Conservation (phyloP, 805 yeast species). For the Monosporozyma aquatica region DNA sequence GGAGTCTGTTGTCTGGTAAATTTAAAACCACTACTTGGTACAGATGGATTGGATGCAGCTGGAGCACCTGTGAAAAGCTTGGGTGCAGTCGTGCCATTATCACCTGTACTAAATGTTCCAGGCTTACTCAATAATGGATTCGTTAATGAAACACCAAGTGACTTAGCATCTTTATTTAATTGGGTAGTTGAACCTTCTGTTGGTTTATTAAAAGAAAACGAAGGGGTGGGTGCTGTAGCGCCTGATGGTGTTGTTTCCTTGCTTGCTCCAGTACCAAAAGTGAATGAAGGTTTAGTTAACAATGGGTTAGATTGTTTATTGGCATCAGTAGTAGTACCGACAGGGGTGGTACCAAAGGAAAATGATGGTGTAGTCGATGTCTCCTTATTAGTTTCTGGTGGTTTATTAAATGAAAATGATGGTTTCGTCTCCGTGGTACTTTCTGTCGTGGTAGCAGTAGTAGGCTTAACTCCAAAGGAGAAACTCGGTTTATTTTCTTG, state of each 20-base stretch:
- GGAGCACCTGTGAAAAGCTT: conserved; percentile 5
- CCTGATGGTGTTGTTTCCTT: background rate
- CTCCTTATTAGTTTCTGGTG: background rate
- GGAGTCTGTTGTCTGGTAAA: conserved; percentile 3
- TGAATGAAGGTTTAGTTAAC: conserved; percentile 4
- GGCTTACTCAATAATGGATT: conserved; percentile 5
- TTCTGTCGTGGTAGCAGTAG: background rate
- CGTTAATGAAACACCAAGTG: conserved; percentile 5
- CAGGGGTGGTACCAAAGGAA: conserved; percentile 6
- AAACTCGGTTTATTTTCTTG: background rate
- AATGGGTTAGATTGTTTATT: conserved; percentile 4
- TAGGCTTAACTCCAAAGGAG: conserved; percentile 3
- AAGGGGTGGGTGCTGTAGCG: background rate
- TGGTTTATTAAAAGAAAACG: conserved; percentile 2
- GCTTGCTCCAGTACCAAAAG: conserved; percentile 1
- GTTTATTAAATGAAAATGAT: conserved; percentile 8
- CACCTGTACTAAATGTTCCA: background rate
- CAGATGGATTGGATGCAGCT: conserved; percentile 2
- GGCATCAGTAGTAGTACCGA: background rate
- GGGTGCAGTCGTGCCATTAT: conserved; percentile 2
- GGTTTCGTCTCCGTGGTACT: conserved; percentile 6
- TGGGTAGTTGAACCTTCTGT: background rate
- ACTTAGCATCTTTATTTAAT: conserved; percentile 1
- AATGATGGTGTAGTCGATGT: background rate
- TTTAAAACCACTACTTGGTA: conserved; percentile 5